Conservation (phyloP, 1,284 basidiomycete species). For the Trametes sp. region DNA sequence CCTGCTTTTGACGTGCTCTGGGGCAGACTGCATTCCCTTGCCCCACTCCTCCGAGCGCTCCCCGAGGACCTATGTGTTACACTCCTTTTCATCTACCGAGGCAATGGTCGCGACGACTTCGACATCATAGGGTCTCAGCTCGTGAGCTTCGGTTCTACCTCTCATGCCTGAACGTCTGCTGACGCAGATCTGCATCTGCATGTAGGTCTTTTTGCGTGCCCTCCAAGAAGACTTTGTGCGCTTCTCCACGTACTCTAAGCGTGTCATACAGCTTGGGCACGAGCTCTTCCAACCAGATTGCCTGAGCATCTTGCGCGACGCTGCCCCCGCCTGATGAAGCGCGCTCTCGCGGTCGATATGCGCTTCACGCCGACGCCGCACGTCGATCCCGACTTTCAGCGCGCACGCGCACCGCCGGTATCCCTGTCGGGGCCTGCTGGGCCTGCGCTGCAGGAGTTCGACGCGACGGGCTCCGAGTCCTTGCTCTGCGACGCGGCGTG, state of each 20-base stretch:
- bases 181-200: no score
- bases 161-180: no score
- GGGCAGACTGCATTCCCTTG: background rate
- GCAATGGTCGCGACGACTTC: background rate
- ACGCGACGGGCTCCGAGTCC: background rate
- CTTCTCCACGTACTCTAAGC: background rate
- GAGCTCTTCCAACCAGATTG: no score
- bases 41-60: background rate
- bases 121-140: background rate
- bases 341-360: background rate
- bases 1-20: background rate
- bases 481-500: background rate
- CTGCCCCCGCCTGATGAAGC: background rate
- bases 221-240: background rate
- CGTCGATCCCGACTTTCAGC: background rate
- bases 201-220: background rate
- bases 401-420: background rate
- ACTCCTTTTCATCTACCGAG: background rate
- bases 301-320: background rate
- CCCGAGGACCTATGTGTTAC: background rate
- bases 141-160: no score
- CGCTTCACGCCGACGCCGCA: background rate
- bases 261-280: background rate
- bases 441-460: background rate
- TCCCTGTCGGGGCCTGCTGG: background rate